These are phyloP conservation scores for Neonectria hederae DNA, from an alignment of 2,329 filamentous ascomycete species.

Conservation along the genomic window DNA sequence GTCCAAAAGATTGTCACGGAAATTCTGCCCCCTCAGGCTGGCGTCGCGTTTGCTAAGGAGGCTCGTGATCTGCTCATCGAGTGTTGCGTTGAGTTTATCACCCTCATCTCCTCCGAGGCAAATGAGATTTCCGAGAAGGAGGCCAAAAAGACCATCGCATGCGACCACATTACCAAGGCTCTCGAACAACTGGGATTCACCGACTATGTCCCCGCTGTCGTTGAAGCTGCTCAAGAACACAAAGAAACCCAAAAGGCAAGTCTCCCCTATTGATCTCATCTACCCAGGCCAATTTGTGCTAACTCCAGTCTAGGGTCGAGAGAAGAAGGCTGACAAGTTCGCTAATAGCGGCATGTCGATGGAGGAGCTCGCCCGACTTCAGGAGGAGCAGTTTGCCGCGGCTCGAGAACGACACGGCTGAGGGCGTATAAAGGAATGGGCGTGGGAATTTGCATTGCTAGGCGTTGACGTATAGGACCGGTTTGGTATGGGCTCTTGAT, in stretches of 20 bases:
- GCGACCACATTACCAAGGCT: conserved; percentile 96
- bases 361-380: conserved; percentile 87
- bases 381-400: conserved; percentile 89
- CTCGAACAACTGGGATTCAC: conserved; percentile 91
- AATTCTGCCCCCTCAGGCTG: conserved; percentile 79
- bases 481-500: conserved; percentile 24
- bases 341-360: conserved; percentile 92
- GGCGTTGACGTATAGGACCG: conserved; percentile 44
- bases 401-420: conserved; percentile 59
- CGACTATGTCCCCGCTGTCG: conserved; percentile 88
- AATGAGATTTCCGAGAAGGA: conserved; percentile 99
- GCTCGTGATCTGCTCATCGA: conserved; percentile 95
- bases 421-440: conserved; percentile 27
- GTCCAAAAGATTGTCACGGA: conserved; percentile 92
- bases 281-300: conserved; percentile 56
- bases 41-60: conserved; percentile 92
- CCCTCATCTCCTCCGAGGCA: conserved; percentile 95
- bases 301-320: conserved; percentile 73
- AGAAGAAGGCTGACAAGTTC: conserved; percentile 98
- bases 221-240: conserved; percentile 88
- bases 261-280: conserved; percentile 41
- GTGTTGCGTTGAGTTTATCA: conserved; percentile 99
- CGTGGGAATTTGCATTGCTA: conserved; percentile 47
- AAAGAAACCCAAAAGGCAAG: conserved; percentile 90
- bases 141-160: conserved; percentile 98